Percentiles rank a stretch among this genome's conserved stretches.
These are phyloP conservation scores for Dictyostelium capitatum DNA, from an alignment of 78 protist species.

Conservation along the genomic window DNA sequence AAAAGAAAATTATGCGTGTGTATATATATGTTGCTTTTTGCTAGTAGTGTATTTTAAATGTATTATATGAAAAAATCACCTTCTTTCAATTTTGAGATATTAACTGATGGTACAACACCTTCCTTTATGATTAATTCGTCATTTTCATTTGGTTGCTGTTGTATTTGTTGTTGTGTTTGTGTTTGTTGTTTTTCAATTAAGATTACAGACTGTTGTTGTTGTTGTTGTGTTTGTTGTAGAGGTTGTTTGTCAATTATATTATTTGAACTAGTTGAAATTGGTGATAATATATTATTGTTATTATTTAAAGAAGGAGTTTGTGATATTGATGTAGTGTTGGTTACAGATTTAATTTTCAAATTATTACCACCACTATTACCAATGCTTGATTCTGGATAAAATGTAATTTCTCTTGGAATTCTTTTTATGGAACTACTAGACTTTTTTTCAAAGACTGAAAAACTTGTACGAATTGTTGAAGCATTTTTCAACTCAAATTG, in stretches of 20 bases:
- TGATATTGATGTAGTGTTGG: too few species aligned
- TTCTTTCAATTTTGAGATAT: background rate
- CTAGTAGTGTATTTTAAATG: too few species aligned
- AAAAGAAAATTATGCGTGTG: too few species aligned
- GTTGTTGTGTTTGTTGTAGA: background rate
- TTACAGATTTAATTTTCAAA: too few species aligned
- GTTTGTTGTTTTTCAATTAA: background rate
- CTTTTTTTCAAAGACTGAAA: slow-evolving; percentile 52
- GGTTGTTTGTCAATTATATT: background rate
- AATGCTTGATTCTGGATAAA: slow-evolving; percentile 5
- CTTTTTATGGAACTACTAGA: slow-evolving; percentile 13
- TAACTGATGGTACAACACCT: background rate
- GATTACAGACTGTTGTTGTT: too few species aligned
- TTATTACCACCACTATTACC: background rate
- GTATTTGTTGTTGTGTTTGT: too few species aligned
- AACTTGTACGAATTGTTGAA: slow-evolving; percentile 36
- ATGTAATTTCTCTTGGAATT: slow-evolving; percentile 50
- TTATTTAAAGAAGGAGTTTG: too few species aligned
- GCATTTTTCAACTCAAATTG: slow-evolving; percentile 68
- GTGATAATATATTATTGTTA: too few species aligned
- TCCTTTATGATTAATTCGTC: background rate
- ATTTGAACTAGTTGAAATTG: too few species aligned
- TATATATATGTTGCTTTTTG: too few species aligned
- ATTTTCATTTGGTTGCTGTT: background rate
- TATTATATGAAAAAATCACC: background rate